phyloP scores from a whole-genome alignment of 352 stramenopile genomes.

The Globisporangium acanthophoron region DNA sequence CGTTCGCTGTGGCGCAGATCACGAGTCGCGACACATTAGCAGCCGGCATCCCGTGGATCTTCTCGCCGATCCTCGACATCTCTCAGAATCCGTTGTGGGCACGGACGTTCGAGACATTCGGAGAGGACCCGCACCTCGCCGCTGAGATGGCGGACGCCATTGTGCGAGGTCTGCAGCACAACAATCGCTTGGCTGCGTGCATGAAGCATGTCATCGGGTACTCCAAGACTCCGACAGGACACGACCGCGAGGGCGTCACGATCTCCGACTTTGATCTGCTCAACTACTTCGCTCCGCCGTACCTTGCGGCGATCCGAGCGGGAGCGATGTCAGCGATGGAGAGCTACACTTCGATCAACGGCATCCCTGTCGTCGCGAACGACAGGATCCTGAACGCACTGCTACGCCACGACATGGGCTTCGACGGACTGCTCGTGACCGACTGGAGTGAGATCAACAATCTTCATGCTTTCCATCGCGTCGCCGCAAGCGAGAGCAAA shows the following conservation, averaged over 20 bases:
- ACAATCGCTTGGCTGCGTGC: conserved; percentile 60
- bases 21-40: conserved; percentile 81
- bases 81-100: conserved; percentile 85
- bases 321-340: conserved; percentile 90
- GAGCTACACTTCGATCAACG: conserved; percentile 91
- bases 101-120: conserved; percentile 92
- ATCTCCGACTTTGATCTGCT: conserved; percentile 73
- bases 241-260: conserved; percentile 78
- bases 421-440: conserved; percentile 87
- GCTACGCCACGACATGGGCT: conserved; percentile 80
- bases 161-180: conserved; percentile 78
- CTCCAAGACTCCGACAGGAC: conserved; percentile 70
- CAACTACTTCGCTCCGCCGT: conserved; percentile 84
- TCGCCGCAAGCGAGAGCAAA: conserved; percentile 41
- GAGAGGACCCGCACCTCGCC: conserved; percentile 86
- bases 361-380: conserved; percentile 88
- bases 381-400: conserved; percentile 73
- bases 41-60: conserved; percentile 88
- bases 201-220: conserved; percentile 91
- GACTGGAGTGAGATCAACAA: conserved; percentile 93
- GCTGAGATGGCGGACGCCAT: conserved; percentile 75
- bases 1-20: conserved; percentile 60
- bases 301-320: conserved; percentile 76
- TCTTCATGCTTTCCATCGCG: conserved; percentile 54
- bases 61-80: conserved; percentile 86